These are phyloP conservation scores for Tuber microsphaerosporum DNA, from an alignment of 495 filamentous ascomycete genomes.

Conservation along the genomic window DNA sequence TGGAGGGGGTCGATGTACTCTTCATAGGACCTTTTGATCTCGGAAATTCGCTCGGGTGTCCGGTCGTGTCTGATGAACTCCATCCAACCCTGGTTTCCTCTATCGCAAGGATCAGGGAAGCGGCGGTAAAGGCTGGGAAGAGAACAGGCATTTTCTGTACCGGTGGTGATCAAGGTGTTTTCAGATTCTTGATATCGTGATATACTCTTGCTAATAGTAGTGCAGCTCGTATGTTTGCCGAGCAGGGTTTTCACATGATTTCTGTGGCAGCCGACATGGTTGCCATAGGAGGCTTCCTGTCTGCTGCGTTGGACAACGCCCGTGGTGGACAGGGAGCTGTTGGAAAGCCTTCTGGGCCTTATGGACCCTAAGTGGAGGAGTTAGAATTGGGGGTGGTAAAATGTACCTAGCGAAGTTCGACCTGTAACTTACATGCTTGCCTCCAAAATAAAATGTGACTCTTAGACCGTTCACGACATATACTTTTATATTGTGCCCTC, in stretches of 20 bases:
- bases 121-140: slow-evolving; percentile 61
- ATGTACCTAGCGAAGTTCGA: slow-evolving; percentile 12
- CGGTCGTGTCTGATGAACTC: slow-evolving; percentile 57
- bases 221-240: slow-evolving; percentile 26
- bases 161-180: slow-evolving; percentile 29
- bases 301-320: slow-evolving; percentile 23
- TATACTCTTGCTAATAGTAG: background rate
- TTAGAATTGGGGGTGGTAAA: slow-evolving; percentile 19
- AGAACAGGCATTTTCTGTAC: slow-evolving; percentile 69
- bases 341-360: slow-evolving; percentile 16
- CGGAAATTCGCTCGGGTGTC: slow-evolving; percentile 51
- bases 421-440: background rate
- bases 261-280: slow-evolving; percentile 28
- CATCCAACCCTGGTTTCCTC: slow-evolving; percentile 59
- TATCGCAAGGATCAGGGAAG: slow-evolving; percentile 57
- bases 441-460: slow-evolving; percentile 1
- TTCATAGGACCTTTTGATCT: slow-evolving; percentile 76
- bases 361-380: slow-evolving; percentile 25
- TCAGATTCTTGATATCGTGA: slow-evolving; percentile 17
- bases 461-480: background rate
- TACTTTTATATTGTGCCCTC: background rate
- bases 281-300: slow-evolving; percentile 22
- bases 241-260: slow-evolving; percentile 34
- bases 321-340: slow-evolving; percentile 12
- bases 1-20: slow-evolving; percentile 50